Percentiles rank a stretch among this genome's conserved stretches.
Conservation (phyloP, 2,329 filamentous ascomycete species). For the Aspergillus floridensis region DNA sequence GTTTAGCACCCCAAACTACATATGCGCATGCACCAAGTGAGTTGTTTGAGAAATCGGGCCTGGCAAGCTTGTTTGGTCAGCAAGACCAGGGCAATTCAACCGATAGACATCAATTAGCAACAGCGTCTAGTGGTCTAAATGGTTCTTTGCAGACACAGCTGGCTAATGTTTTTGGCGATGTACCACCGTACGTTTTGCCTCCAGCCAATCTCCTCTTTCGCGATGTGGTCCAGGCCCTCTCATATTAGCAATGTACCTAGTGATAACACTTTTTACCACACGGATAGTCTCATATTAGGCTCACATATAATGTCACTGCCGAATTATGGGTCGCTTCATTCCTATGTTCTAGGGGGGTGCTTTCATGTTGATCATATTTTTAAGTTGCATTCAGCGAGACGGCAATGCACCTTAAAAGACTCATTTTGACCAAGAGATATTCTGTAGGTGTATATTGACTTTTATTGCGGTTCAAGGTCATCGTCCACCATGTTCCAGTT, state of each 20-base stretch:
- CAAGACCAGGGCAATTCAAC: conserved; percentile 2
- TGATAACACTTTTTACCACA: background rate
- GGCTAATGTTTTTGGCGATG: conserved; percentile 38
- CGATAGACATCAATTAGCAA: background rate
- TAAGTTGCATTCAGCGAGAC: no score
- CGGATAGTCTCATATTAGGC: background rate
- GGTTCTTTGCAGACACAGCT: conserved; percentile 26
- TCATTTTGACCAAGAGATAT: no score
- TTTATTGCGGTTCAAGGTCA: no score
- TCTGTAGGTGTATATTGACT: no score
- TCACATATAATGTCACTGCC: background rate
- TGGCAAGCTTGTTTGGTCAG: conserved; percentile 35
- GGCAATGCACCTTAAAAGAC: no score
- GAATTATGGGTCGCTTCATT: no score
- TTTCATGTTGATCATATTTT: no score
- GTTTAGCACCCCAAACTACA: conserved; percentile 24
- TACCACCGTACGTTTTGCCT: conserved; percentile 40
- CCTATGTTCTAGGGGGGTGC: no score
- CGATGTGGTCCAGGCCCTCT: conserved; percentile 34
- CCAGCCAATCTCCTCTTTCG: conserved; percentile 38
- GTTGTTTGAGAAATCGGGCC: conserved; percentile 28
- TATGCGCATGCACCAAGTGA: conserved; percentile 24
- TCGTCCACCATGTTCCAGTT: background rate
- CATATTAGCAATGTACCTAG: conserved; percentile 6
- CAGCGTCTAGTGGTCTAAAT: background rate